Evolutionary conservation across 768 basidiomycete genomes (phyloP).

Genomic region (Lentinula aciculospora): DNA sequence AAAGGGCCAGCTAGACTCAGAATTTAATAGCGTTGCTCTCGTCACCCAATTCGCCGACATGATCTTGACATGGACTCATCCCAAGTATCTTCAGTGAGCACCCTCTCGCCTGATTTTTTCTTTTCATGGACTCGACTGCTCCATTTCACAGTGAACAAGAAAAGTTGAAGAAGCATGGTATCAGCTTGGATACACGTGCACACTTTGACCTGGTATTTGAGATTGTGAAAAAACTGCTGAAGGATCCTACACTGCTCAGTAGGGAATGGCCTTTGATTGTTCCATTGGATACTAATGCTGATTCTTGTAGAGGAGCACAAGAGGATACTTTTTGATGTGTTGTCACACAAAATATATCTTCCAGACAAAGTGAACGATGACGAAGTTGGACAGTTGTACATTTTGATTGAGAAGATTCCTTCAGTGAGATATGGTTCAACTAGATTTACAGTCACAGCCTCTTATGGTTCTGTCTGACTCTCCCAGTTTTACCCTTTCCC

Average conservation of each 20-base stretch:
- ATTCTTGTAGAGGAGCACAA: slow-evolving; percentile 53
- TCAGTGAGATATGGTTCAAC: slow-evolving; percentile 32
- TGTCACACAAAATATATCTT: slow-evolving; percentile 59
- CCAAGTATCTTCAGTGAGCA: slow-evolving; percentile 26
- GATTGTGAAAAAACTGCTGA: slow-evolving; percentile 36
- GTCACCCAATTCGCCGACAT: slow-evolving; percentile 13
- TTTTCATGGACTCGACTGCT: background rate
- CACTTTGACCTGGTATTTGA: slow-evolving; percentile 46
- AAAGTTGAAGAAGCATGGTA: slow-evolving; percentile 10
- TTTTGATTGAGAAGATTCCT: slow-evolving; percentile 57
- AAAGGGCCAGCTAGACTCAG: slow-evolving; percentile 38
- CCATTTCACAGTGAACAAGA: background rate
- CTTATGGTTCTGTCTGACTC: background rate
- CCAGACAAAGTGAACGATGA: slow-evolving; percentile 68
- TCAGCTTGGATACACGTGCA: slow-evolving; percentile 28
- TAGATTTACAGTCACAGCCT: background rate
- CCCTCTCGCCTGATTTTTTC: background rate
- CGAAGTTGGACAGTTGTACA: slow-evolving; percentile 58
- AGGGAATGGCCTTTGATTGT: slow-evolving; percentile 23
- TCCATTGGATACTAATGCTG: background rate
- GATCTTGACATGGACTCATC: slow-evolving; percentile 75
- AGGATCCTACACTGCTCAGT: slow-evolving; percentile 49
- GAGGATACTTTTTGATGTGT: slow-evolving; percentile 52
- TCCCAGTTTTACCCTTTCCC: background rate
- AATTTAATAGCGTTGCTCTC: slow-evolving; percentile 47